phyloP scores from a whole-genome alignment of 106 monocot genomes.

The Cymbidium sinense region DNA sequence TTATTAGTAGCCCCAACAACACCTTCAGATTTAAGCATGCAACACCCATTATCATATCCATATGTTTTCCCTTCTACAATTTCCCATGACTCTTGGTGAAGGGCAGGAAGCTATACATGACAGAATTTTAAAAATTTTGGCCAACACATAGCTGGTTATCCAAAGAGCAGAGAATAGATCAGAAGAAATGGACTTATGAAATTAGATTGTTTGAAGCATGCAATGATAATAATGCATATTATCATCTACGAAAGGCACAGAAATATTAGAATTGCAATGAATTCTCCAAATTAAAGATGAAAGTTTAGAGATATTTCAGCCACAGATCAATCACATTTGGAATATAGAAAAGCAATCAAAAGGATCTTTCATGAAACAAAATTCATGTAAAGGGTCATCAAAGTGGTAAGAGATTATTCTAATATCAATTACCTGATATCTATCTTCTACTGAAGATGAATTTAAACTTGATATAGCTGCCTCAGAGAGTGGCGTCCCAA shows the following conservation, averaged over 20 bases:
- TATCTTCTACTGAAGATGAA: slow-evolving; percentile 11
- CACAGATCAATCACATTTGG: background rate
- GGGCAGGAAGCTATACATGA: no score
- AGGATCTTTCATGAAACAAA: background rate
- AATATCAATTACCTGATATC: slow-evolving; percentile 20
- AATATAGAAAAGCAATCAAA: background rate
- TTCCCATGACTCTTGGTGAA: background rate
- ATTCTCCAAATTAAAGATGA: background rate
- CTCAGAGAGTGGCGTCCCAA: slow-evolving; percentile 47
- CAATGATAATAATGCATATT: no score
- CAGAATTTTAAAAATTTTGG: background rate
- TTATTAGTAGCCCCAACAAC: background rate
- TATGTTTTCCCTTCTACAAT: background rate
- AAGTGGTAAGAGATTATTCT: background rate
- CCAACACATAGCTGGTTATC: background rate
- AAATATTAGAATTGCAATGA: background rate
- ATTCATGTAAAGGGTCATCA: background rate
- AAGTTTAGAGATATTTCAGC: background rate
- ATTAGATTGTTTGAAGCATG: background rate
- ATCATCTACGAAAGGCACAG: background rate
- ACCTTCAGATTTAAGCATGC: background rate
- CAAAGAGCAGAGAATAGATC: background rate
- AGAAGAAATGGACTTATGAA: background rate
- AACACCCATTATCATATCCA: background rate
- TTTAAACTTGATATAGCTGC: slow-evolving; percentile 26